Base-by-base conservation (phyloP, 1,139 yeast species). In the Taphrina betulina region DNA sequence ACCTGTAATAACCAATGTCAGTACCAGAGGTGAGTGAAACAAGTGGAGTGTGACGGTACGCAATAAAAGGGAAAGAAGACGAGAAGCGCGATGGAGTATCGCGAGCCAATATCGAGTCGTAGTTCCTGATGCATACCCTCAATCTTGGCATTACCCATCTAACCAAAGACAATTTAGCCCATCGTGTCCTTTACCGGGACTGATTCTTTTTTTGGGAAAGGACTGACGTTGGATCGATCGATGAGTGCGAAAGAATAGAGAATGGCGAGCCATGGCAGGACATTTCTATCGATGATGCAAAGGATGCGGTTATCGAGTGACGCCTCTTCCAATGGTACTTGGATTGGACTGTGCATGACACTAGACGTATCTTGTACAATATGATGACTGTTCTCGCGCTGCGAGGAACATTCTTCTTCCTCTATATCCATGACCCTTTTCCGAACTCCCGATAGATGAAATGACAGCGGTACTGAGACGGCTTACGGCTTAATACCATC, bases 51-150 rank as follows among this genome's bases (percentile, higher is more conserved):
- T 84, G 7, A 83, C 76, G 16, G 24, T 14, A 81, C 68, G 24
- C 82, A 71, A 65, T 84, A 84, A 12, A 88, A 87, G 16, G 82
- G 82, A 64, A 82, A 84, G 67, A 84, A 84, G 7, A 83, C 76
- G 16, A 85, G 81, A 63, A 72, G 61, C 1, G 85, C 81, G 29
- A 72, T 75, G 64, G 78, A 77, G 67, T 75, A 80, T 63, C 80
- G 76, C 8, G 23, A 14, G 36, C 68, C 63, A 1, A 80, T 79
- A 2, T 66, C 61, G 51, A 81, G 70, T 0, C 73, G 70, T 51
- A 80, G 66, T 60, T 75, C 78, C 5, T 64, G 66, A 19, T 72
- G 69, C 63, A 80, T 68, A 7, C 83, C 83, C 60, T 80, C 80
- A 60, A 80, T 72, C 60, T 77, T 78, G 19, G 84, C 84, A 65